Base-by-base conservation (phyloP, 2,329 filamentous ascomycete genomes). In the Paraconiothyrium brasiliense region DNA sequence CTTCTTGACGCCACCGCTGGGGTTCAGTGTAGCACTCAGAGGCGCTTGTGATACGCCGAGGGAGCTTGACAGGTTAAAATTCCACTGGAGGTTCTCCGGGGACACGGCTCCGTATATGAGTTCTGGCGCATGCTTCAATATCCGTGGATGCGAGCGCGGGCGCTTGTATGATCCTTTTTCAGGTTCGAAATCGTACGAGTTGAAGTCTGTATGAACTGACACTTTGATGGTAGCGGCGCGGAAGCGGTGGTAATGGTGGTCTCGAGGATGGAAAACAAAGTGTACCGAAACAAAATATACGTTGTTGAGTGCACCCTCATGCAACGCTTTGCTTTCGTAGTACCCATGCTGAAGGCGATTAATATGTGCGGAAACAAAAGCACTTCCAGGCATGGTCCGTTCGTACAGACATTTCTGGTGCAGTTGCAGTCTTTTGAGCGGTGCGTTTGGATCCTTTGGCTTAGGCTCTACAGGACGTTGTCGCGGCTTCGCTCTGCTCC, bases 111-210 rank as follows among this genome's bases (percentile, higher is more conserved):
- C 82, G 60, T 80, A 84, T 54, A 84, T 80, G 20, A 84, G 72
- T 67, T 85, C 82, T 10, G 83, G 83, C 4, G 83, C 83, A 67
- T 84, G 82, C 72, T 81, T 82, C 20, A 85, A 70, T 50, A 85
- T 83, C 14, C 77, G 74, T 7, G 83, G 80, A 52, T 74, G 77
- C 11, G 64, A 65, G 11, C 60, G 64, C 2, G 68, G 67, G 2
- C 69, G 69, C 47, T 54, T 58, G 35, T 67, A 58, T 50, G 60
- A 59, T 11, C 65, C 41, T 30, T 47, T 56, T 13, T 56, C 63
- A 22, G 62, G 50, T 16, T 63, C 58, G 11, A 34, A 32, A 13
- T 62, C 51, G 51, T 47, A 51, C 7, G 61, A 44, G 22, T 68
- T 56, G 24, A 65, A 54, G 43, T 69, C 64, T 43, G 74, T 68